Percentiles rank a stretch among this genome's conserved stretches.
phyloP scores from a whole-genome alignment of 805 yeast genomes.

The Pichia phayaonensis region DNA sequence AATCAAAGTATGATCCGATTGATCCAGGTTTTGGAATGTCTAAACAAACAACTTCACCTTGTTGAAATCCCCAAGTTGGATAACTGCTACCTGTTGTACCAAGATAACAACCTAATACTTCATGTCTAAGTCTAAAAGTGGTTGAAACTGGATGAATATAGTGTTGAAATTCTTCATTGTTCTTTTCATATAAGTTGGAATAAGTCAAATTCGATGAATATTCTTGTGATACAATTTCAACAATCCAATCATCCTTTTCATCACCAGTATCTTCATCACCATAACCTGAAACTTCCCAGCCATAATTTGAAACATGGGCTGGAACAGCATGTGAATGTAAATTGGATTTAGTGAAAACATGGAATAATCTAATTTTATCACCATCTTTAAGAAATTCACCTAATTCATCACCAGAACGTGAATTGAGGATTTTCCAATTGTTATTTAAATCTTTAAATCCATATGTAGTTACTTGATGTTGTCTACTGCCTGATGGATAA shows the following conservation, averaged over 20 bases:
- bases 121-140: conserved; percentile 67
- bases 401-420: conserved; percentile 21
- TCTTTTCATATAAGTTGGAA: conserved; percentile 18
- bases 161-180: conserved; percentile 34
- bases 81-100: conserved; percentile 73
- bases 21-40: conserved; percentile 35
- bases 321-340: conserved; percentile 64
- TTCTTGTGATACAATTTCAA: conserved; percentile 58
- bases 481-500: conserved; percentile 88
- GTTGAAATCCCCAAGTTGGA: conserved; percentile 98
- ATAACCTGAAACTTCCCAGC: conserved; percentile 61
- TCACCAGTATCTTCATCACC: conserved; percentile 64
- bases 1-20: conserved; percentile 32
- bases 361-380: conserved; percentile 53
- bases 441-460: conserved; percentile 85
- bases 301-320: conserved; percentile 49
- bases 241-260: conserved; percentile 66
- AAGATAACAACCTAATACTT: conserved; percentile 69
- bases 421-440: conserved; percentile 48
- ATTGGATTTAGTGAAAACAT: conserved; percentile 54
- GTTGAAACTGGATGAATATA: conserved; percentile 76
- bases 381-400: conserved; percentile 43
- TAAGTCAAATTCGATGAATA: conserved; percentile 25
- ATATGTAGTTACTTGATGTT: conserved; percentile 92
- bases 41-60: conserved; percentile 79